phyloP scores from a whole-genome alignment of 2,329 filamentous ascomycete species.

The Aspergillus pseudoglaucus region DNA sequence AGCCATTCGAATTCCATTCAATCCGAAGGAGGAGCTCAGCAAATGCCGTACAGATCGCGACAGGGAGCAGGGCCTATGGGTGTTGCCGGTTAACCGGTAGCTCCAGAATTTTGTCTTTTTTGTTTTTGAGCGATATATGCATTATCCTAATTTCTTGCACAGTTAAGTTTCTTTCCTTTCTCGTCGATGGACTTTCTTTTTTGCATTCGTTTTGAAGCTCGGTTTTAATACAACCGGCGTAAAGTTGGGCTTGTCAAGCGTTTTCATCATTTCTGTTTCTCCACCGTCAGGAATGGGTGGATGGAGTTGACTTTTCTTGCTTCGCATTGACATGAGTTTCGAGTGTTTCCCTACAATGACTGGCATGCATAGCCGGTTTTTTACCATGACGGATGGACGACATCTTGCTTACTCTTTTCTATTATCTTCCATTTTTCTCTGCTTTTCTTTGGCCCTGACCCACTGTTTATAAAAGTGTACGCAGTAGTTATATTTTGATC shows the following conservation, averaged over 20 bases:
- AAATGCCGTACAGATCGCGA: slow-evolving; percentile 31
- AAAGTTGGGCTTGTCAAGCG: slow-evolving; percentile 22
- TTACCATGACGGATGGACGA: slow-evolving; percentile 9
- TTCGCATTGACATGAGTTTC: slow-evolving; percentile 13
- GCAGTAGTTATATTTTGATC: not conserved
- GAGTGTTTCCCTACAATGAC: slow-evolving; percentile 13
- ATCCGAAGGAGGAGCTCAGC: slow-evolving; percentile 26
- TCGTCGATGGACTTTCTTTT: slow-evolving; percentile 1
- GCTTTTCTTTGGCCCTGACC: slow-evolving; percentile 4
- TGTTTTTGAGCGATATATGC: slow-evolving; percentile 7
- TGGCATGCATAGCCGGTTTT: slow-evolving; percentile 10
- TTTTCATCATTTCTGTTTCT: slow-evolving; percentile 15
- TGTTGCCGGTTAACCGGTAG: slow-evolving; percentile 25
- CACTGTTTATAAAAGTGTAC: slow-evolving; percentile 3
- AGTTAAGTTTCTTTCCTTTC: slow-evolving; percentile 9
- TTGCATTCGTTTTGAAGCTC: slow-evolving; percentile 5
- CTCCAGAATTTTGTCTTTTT: slow-evolving; percentile 2
- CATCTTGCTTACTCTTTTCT: slow-evolving; percentile 8
- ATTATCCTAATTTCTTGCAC: slow-evolving; percentile 10
- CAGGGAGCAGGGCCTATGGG: slow-evolving; percentile 34
- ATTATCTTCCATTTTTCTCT: slow-evolving; percentile 4
- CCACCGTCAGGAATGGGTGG: slow-evolving; percentile 22
- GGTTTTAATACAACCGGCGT: slow-evolving; percentile 10
- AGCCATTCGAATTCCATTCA: slow-evolving; percentile 22
- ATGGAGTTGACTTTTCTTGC: slow-evolving; percentile 20